These are phyloP conservation scores for Stentor roeselii DNA, from an alignment of 73 alveolate species.

Conservation along the genomic window DNA sequence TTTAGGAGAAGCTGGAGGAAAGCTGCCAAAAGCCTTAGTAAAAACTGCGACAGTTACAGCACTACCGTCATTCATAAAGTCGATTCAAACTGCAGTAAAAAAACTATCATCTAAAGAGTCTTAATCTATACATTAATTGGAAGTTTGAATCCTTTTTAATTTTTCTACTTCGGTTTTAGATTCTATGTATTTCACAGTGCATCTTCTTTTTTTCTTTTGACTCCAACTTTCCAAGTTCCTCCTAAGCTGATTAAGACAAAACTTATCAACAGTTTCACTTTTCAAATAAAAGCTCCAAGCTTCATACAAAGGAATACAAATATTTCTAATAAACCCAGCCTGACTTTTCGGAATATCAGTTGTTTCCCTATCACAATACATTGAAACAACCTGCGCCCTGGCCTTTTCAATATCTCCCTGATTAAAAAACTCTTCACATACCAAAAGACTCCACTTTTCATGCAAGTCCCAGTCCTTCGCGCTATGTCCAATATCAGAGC, in stretches of 20 bases:
- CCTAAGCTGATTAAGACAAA: not conserved
- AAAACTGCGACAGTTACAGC: not conserved
- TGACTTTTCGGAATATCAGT: constrained; percentile 58
- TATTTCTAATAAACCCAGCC: constrained; percentile 63
- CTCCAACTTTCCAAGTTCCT: not conserved
- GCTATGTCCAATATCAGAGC: constrained; percentile 37
- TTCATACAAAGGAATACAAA: constrained; percentile 30
- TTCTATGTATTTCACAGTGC: too few species aligned
- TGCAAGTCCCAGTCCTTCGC: constrained; percentile 45
- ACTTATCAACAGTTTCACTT: not conserved
- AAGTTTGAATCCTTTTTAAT: too few species aligned
- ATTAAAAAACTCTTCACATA: constrained; percentile 69
- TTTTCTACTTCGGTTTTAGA: too few species aligned
- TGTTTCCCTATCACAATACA: constrained; percentile 70
- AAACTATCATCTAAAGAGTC: not conserved
- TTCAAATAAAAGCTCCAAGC: not conserved
- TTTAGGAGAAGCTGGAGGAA: constrained; percentile 2
- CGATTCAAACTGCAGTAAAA: not conserved
- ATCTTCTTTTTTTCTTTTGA: too few species aligned
- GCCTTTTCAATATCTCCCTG: constrained; percentile 71
- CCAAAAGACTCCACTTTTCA: constrained; percentile 57
- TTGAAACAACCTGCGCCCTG: constrained; percentile 45
- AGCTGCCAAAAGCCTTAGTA: not conserved
- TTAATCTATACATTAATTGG: too few species aligned
- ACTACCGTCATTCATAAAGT: not conserved